These are phyloP conservation scores for Fusarium xyrophilum DNA, from an alignment of 2,329 filamentous ascomycete species.

Conservation along the genomic window DNA sequence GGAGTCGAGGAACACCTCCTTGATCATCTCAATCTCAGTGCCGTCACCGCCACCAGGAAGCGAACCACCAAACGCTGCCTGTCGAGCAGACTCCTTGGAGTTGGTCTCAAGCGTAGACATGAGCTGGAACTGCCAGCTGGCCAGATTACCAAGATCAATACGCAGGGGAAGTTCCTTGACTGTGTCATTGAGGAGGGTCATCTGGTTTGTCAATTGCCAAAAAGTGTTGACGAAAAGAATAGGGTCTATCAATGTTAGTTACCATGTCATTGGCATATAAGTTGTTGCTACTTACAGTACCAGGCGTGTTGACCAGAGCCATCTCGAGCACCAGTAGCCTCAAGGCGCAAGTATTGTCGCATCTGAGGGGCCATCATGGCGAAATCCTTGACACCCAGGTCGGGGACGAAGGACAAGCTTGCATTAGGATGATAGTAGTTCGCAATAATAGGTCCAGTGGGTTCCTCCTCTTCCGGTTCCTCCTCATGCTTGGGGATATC, in stretches of 20 bases:
- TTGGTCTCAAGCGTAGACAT: conserved; percentile 86
- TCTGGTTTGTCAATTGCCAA: conserved; percentile 92
- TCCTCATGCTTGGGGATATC: conserved; percentile 50
- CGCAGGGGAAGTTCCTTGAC: conserved; percentile 82
- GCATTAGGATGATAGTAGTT: conserved; percentile 97
- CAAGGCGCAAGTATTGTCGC: conserved; percentile 79
- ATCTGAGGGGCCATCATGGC: conserved; percentile 73
- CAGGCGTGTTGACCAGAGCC: conserved; percentile 85
- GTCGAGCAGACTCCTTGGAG: conserved; percentile 80
- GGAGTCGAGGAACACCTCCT: conserved; percentile 91
- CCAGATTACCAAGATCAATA: conserved; percentile 81
- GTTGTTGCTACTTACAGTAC: conserved; percentile 65
- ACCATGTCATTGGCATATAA: neutral
- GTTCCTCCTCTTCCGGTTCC: conserved; percentile 60
- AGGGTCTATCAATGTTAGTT: conserved; percentile 59
- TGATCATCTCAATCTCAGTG: conserved; percentile 95
- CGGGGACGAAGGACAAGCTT: conserved; percentile 84
- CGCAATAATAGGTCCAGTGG: conserved; percentile 72
- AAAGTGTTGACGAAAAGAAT: conserved; percentile 94
- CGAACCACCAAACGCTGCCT: conserved; percentile 75
- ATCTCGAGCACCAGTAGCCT: conserved; percentile 82
- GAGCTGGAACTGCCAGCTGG: conserved; percentile 88
- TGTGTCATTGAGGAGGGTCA: conserved; percentile 90
- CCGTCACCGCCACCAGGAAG: conserved; percentile 84
- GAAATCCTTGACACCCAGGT: conserved; percentile 74